Percentiles rank a stretch among this genome's conserved stretches.
These are phyloP conservation scores for Phytopythium boreale DNA, from an alignment of 352 stramenopile genomes.

Conservation along the genomic window DNA sequence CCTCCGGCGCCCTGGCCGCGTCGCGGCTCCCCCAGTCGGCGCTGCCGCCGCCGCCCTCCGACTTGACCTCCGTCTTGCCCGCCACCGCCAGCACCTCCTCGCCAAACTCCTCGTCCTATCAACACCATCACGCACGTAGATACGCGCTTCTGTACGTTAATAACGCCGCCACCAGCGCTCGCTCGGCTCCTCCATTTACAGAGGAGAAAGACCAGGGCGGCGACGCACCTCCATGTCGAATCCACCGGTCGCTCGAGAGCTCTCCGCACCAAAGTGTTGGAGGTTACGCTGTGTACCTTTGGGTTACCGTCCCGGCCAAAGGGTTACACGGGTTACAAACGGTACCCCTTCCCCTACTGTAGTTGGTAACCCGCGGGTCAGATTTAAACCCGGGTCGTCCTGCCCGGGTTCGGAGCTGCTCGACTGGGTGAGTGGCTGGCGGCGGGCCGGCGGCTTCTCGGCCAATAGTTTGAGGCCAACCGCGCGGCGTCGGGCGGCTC, in stretches of 20 bases:
- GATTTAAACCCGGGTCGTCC: neutral
- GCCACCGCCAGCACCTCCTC: conserved; percentile 62
- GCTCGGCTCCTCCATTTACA: no score
- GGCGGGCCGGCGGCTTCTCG: conserved; percentile 41
- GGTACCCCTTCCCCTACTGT: no score
- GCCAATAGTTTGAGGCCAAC: conserved; percentile 71
- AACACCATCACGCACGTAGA: neutral
- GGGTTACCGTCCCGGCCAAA: no score
- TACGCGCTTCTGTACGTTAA: neutral
- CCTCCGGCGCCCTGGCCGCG: conserved; percentile 11
- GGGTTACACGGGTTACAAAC: neutral
- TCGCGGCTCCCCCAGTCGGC: conserved; percentile 1
- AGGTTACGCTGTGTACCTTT: neutral
- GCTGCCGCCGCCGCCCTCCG: conserved; percentile 15
- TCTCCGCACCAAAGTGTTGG: neutral
- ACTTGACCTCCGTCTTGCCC: conserved; percentile 28
- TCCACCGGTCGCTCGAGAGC: neutral
- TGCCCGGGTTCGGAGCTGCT: neutral
- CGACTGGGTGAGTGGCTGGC: conserved; percentile 29
- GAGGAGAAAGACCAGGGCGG: no score
- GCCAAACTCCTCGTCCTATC: conserved; percentile 77
- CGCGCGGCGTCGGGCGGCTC: conserved; percentile 2
- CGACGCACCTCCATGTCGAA: conserved; percentile 18
- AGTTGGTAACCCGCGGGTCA: neutral
- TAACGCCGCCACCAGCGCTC: neutral